A percentile compares a stretch with the other conserved stretches of the same genome.
These are phyloP conservation scores for Penicillium oxalicum DNA, from an alignment of 2,329 filamentous ascomycete species.

Conservation along the genomic window DNA sequence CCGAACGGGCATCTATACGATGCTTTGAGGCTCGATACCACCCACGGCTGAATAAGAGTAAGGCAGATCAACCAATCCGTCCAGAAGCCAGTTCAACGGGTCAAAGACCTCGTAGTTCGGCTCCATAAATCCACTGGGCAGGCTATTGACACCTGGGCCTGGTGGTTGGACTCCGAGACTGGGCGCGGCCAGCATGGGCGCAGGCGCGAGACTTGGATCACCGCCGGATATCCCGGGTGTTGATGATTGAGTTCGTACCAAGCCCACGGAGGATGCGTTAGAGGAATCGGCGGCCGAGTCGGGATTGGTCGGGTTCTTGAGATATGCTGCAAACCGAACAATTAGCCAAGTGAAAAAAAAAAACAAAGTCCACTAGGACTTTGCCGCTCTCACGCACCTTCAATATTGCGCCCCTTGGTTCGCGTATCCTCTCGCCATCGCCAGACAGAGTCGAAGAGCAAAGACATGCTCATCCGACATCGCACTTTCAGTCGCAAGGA, in stretches of 20 bases:
- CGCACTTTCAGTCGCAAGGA: constrained; percentile 58
- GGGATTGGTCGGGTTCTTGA: constrained; percentile 81
- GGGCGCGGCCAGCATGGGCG: constrained; percentile 29
- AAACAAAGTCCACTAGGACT: background rate
- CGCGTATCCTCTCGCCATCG: constrained; percentile 62
- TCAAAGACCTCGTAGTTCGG: constrained; percentile 84
- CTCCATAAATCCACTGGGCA: constrained; percentile 53
- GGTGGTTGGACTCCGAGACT: constrained; percentile 26
- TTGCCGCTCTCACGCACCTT: constrained; percentile 45
- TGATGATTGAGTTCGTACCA: constrained; percentile 32
- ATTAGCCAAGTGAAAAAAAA: constrained; percentile 12
- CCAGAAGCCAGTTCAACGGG: constrained; percentile 87
- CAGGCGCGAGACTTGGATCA: constrained; percentile 43
- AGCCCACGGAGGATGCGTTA: constrained; percentile 54
- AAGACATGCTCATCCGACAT: constrained; percentile 61
- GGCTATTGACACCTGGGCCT: constrained; percentile 18
- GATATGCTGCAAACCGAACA: constrained; percentile 47
- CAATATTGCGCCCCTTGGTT: constrained; percentile 63
- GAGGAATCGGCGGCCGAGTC: constrained; percentile 71
- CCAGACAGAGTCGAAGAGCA: constrained; percentile 63
- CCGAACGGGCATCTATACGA: constrained; percentile 21
- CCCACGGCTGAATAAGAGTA: constrained; percentile 57
- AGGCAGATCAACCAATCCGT: constrained; percentile 75
- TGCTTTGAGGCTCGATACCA: constrained; percentile 40
- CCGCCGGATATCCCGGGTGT: constrained; percentile 33